These are phyloP conservation scores for Solanum bulbocastanum DNA, from an alignment of 257 asterid species.

Conservation along the genomic window DNA sequence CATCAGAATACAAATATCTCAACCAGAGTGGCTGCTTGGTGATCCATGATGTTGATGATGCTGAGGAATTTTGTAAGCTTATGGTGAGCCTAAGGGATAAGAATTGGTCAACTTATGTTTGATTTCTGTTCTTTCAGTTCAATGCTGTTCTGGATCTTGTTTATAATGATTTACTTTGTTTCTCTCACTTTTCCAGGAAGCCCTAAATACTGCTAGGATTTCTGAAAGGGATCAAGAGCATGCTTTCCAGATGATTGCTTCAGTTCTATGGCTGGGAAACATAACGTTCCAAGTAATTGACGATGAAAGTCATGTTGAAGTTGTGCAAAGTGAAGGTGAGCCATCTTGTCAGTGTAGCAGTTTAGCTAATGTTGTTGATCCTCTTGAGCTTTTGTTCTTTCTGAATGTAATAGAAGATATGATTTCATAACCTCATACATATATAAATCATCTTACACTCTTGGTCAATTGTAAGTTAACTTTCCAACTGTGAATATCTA, in stretches of 20 bases:
- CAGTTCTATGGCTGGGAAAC: conserved; percentile 95
- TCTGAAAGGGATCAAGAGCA: conserved; percentile 68
- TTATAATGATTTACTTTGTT: conserved; percentile 5
- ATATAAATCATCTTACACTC: neutral
- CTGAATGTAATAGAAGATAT: neutral
- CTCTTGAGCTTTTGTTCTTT: neutral
- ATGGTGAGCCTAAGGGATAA: conserved; percentile 9
- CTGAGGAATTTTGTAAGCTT: conserved; percentile 51
- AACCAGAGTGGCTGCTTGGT: conserved; percentile 69
- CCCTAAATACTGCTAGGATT: conserved; percentile 47
- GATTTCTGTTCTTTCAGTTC: conserved; percentile 1
- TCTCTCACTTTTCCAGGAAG: conserved; percentile 48
- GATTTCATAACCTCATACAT: neutral
- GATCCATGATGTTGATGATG: conserved; percentile 55
- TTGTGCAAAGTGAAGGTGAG: conserved; percentile 75
- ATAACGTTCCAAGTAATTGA: conserved; percentile 61
- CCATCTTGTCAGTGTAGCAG: conserved; percentile 5
- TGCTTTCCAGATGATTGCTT: conserved; percentile 75
- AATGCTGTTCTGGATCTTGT: neutral
- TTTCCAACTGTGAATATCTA: neutral
- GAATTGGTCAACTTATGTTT: neutral
- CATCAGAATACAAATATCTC: conserved; percentile 64
- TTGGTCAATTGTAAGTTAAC: neutral
- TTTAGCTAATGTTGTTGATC: conserved; percentile 2
- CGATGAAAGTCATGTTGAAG: conserved; percentile 61